Conservation (phyloP, 148 eudicot species). For the Persicaria tinctoria region DNA sequence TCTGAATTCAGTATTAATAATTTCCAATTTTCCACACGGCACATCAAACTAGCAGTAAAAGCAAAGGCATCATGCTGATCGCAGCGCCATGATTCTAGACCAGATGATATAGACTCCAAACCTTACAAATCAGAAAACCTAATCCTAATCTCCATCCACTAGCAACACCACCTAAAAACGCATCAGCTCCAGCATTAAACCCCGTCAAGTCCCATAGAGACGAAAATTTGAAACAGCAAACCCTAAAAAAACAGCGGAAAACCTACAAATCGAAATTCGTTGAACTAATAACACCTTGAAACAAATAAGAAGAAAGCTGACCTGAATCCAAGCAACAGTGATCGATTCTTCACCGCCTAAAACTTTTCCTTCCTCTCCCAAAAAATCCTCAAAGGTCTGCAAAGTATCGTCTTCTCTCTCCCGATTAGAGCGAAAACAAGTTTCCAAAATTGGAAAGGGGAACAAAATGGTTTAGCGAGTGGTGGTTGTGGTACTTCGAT, state of each 20-base stretch:
- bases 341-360: too few relatives aligned
- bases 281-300: too few relatives aligned
- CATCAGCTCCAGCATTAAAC: neutral
- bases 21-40: too few relatives aligned
- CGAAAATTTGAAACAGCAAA: neutral
- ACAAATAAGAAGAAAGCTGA: neutral
- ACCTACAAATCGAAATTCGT: neutral
- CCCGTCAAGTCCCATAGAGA: neutral
- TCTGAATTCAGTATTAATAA: neutral
- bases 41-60: neutral
- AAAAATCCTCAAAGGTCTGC: neutral
- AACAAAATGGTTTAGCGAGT: neutral
- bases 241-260: conserved; percentile 3
- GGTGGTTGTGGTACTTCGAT: neutral
- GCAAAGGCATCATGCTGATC: neutral
- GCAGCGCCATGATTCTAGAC: neutral
- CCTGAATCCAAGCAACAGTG: neutral
- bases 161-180: neutral
- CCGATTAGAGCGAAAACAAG: neutral
- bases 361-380: neutral
- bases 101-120: neutral
- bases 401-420: neutral
- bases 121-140: neutral
- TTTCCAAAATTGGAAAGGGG: neutral
- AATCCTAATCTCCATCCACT: neutral